Percentiles rank a stretch among this genome's conserved stretches.
Conservation (phyloP, 164 flowering plant genomes). For the Nymphaea colorata region DNA sequence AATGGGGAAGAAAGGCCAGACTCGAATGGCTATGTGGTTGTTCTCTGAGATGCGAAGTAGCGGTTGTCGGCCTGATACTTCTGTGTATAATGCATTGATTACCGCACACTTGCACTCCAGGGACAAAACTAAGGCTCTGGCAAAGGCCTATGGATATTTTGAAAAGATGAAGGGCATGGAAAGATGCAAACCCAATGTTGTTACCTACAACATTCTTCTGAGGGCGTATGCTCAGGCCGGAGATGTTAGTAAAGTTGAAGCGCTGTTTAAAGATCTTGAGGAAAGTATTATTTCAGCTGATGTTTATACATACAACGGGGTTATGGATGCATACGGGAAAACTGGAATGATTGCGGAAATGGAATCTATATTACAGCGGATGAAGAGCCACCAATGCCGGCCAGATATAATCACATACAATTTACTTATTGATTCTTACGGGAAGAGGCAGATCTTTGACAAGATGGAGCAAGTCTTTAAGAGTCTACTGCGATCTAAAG, state of each 20-base stretch:
- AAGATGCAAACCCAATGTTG: constrained; percentile 73
- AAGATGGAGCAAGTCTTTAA: constrained; percentile 93
- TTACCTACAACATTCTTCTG: constrained; percentile 88
- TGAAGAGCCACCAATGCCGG: constrained; percentile 64
- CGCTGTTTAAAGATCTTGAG: constrained; percentile 68
- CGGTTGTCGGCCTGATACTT: constrained; percentile 89
- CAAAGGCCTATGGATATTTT: constrained; percentile 66
- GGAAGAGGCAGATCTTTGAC: constrained; percentile 74
- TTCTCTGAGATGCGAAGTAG: constrained; percentile 98
- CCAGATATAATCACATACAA: constrained; percentile 84
- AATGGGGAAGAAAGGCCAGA: constrained; percentile 94
- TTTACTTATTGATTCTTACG: constrained; percentile 85
- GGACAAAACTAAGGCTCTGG: constrained; percentile 77
- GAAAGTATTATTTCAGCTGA: constrained; percentile 62
- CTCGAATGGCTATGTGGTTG: constrained; percentile 96
- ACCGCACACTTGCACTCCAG: constrained; percentile 78
- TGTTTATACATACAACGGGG: constrained; percentile 79
- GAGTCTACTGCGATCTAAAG: constrained; percentile 71
- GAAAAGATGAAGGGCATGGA: constrained; percentile 88
- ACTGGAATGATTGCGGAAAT: constrained; percentile 85
- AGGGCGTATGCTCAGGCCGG: constrained; percentile 81
- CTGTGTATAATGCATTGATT: constrained; percentile 89
- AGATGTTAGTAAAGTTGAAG: constrained; percentile 52
- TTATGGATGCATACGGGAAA: constrained; percentile 97
- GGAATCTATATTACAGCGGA: constrained; percentile 65